These are phyloP conservation scores for Annulohypoxylon nitens DNA, from an alignment of 495 filamentous ascomycete genomes.

Conservation along the genomic window DNA sequence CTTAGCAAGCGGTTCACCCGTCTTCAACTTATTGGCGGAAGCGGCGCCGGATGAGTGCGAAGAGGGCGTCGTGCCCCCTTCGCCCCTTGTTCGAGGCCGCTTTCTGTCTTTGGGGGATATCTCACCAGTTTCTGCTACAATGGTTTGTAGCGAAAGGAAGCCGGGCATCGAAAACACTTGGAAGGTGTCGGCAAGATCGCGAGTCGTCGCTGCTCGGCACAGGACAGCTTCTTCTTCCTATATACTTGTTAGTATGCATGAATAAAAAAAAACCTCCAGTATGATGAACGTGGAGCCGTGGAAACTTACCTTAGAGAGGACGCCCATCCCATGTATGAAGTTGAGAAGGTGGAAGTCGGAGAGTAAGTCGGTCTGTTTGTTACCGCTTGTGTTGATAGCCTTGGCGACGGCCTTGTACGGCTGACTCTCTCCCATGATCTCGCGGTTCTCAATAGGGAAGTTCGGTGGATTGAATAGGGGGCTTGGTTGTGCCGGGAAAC, in stretches of 20 bases:
- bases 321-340: constrained; percentile 83
- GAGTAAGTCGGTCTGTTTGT: constrained; percentile 65
- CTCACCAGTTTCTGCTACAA: constrained; percentile 97
- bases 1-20: constrained; percentile 90
- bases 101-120: constrained; percentile 74
- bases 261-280: constrained; percentile 14
- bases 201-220: constrained; percentile 81
- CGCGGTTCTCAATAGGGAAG: constrained; percentile 93
- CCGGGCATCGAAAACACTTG: constrained; percentile 85
- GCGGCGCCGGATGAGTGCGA: constrained; percentile 40
- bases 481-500: constrained; percentile 84
- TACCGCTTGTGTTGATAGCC: constrained; percentile 53
- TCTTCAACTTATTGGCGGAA: constrained; percentile 42
- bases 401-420: constrained; percentile 64
- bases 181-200: constrained; percentile 81
- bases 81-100: constrained; percentile 69
- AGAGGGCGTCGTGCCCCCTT: constrained; percentile 52
- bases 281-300: neutral
- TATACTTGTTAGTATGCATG: constrained; percentile 23
- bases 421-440: constrained; percentile 85
- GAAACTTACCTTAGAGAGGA: constrained; percentile 78
- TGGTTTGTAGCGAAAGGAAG: constrained; percentile 93
- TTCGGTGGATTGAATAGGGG: constrained; percentile 76
- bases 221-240: constrained; percentile 93
- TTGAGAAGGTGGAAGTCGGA: constrained; percentile 95